phyloP scores from a whole-genome alignment of 192 early-diverging fungal genomes.

The Podila horticola region DNA sequence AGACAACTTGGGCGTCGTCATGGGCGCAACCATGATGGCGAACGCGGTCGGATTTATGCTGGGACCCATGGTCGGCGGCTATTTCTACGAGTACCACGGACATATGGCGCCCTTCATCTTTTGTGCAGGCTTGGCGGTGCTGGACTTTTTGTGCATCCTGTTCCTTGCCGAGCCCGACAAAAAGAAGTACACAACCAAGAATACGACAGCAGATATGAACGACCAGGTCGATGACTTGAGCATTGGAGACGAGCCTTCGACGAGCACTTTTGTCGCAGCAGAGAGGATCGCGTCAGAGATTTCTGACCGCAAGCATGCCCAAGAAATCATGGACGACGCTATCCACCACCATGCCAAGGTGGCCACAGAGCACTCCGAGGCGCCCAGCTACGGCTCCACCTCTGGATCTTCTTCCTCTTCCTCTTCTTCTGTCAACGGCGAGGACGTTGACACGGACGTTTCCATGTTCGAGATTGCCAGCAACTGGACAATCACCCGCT shows the following conservation, averaged over 20 bases:
- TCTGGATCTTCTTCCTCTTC: background rate
- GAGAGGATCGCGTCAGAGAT: conserved; percentile 25
- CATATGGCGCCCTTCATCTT: conserved; percentile 75
- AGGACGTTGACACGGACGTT: conserved; percentile 6
- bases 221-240: conserved; percentile 17
- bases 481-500: conserved; percentile 58
- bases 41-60: conserved; percentile 75
- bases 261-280: conserved; percentile 28
- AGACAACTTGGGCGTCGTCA: conserved; percentile 69
- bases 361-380: background rate
- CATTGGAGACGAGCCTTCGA: conserved; percentile 18
- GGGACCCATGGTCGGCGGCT: conserved; percentile 75
- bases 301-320: conserved; percentile 34
- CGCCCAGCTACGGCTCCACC: background rate
- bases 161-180: conserved; percentile 70
- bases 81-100: conserved; percentile 73
- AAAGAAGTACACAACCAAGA: conserved; percentile 8
- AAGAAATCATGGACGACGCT: conserved; percentile 43
- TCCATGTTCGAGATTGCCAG: conserved; percentile 57
- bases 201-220: background rate
- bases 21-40: conserved; percentile 76
- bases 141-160: conserved; percentile 71
- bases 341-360: conserved; percentile 11
- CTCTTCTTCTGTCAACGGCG: background rate
- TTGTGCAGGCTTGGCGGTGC: conserved; percentile 64